Conservation (phyloP, 2,329 filamentous ascomycete species). For the Aspergillus ibericus region DNA sequence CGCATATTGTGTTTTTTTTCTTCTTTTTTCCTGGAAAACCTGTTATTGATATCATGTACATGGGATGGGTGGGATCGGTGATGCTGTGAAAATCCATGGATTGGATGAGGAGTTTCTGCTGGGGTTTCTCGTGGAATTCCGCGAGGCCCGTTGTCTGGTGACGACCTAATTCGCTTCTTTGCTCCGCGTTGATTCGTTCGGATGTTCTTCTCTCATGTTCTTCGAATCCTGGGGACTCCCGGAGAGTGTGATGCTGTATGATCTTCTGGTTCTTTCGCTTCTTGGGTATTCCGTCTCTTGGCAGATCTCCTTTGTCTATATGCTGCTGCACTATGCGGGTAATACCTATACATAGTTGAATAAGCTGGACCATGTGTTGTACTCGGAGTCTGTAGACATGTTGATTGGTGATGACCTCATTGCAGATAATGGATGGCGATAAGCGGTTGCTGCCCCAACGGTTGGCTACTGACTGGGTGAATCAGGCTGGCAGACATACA, state of each 20-base stretch:
- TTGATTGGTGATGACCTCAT: background rate
- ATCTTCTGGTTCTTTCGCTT: conserved; percentile 15
- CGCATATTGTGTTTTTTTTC: conserved; percentile 27
- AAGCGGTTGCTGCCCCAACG: background rate
- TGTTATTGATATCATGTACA: conserved; percentile 32
- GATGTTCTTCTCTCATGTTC: conserved; percentile 20
- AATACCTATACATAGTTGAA: conserved; percentile 18
- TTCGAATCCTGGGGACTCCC: conserved; percentile 19
- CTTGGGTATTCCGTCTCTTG: conserved; percentile 15
- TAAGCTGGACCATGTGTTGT: conserved; percentile 5
- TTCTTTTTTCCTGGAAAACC: conserved; percentile 25
- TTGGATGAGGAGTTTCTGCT: conserved; percentile 41
- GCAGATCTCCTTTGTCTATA: conserved; percentile 21
- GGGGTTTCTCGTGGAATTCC: conserved; percentile 28
- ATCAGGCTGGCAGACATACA: background rate
- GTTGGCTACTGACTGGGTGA: background rate
- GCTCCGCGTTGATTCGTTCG: conserved; percentile 29
- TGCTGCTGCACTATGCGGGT: conserved; percentile 3
- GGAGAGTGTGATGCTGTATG: conserved; percentile 27
- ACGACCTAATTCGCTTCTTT: conserved; percentile 19
- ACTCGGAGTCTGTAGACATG: background rate
- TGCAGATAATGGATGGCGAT: background rate
- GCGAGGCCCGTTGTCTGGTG: conserved; percentile 32
- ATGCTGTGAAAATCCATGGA: conserved; percentile 38
- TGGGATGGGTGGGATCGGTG: conserved; percentile 33